A percentile compares a stretch with the other conserved stretches of the same genome.
These are phyloP conservation scores for Huntiella abstrusa DNA, from an alignment of 2,329 filamentous ascomycete species.

Conservation along the genomic window DNA sequence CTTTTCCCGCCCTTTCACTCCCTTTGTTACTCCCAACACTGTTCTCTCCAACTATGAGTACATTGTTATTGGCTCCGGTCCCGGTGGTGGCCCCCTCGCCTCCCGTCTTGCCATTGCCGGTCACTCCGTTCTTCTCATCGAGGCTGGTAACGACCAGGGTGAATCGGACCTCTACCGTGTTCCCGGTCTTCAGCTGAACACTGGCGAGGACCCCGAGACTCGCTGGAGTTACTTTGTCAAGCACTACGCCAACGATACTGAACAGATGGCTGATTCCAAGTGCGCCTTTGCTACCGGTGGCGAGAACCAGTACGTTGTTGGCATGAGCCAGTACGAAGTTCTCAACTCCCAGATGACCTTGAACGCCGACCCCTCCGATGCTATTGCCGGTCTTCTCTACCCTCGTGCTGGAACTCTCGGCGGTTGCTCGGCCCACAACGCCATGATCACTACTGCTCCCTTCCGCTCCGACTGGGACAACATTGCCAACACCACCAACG, in stretches of 20 bases:
- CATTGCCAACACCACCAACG: slow-evolving; percentile 24
- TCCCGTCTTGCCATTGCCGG: slow-evolving; percentile 36
- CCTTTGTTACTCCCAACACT: slow-evolving; percentile 5
- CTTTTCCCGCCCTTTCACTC: neutral
- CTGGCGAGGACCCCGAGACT: slow-evolving; percentile 16
- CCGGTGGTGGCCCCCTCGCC: slow-evolving; percentile 35
- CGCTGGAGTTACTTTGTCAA: slow-evolving; percentile 43
- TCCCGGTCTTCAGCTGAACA: slow-evolving; percentile 16
- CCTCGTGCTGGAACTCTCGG: slow-evolving; percentile 22
- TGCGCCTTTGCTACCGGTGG: slow-evolving; percentile 12
- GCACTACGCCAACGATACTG: slow-evolving; percentile 28
- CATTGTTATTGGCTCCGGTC: slow-evolving; percentile 38
- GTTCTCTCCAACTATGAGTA: slow-evolving; percentile 28
- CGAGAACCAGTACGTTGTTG: slow-evolving; percentile 5
- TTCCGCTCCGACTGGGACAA: slow-evolving; percentile 20
- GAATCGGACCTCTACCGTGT: slow-evolving; percentile 15
- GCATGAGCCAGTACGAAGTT: neutral
- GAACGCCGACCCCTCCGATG: slow-evolving; percentile 13
- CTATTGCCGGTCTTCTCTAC: slow-evolving; percentile 20
- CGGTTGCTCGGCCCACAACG: slow-evolving; percentile 19
- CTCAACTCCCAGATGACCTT: neutral
- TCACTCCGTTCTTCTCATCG: slow-evolving; percentile 37
- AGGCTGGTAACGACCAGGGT: slow-evolving; percentile 37
- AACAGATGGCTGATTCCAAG: slow-evolving; percentile 29
- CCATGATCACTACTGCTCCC: slow-evolving; percentile 17